Evolutionary conservation across 768 basidiomycete genomes (phyloP), one percentile per base, ranked within the genome.

Genomic region (Auriscalpium microsporum): DNA sequence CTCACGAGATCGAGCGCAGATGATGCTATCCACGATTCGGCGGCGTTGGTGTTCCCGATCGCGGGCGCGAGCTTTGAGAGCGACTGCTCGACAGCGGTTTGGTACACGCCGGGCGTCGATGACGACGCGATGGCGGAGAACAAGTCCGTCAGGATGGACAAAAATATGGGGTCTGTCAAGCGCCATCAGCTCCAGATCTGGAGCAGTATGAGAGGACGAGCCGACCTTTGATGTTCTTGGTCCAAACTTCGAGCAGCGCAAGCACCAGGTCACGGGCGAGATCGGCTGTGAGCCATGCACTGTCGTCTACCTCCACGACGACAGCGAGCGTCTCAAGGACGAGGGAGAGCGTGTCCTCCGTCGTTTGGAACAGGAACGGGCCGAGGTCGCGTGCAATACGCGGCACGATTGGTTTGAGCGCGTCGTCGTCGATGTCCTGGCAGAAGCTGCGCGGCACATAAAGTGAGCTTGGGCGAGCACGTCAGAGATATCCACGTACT

Each of bases 311-410:
- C 46, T 85, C 80, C 3, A 95, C 73, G 3, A 92, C 80, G 10
- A 87, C 86, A 8, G 87, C 81, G 49, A 97, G 73, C 0, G 94
- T 85, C 63, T 95, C 93, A 14, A 97, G 73, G 36, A 96, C 83
- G 6, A 98, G 79, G 13, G 89, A 84, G 11, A 98, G 77, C 0
- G 92, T 91, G 60, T 97, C 94, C 56, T 94, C 92, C 1, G 88
- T 83, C 0, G 93, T 83, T 34, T 83, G 71, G 5, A 83, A 69
- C 23, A 97, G 67, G 72, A 97, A 88, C 1, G 94, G 93, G 0
- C 89, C 83, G 10, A 99, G 80, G 59, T 87, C 84, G 56, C 81
- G 80, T 11, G 90, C 81, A 48, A 96, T 88, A 35, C 86, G 80
- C 10, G 81, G 75, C 1, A 87, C 86, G 57, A 88, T 80, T 4